A percentile compares a stretch with the other conserved stretches of the same genome.
Evolutionary conservation across 2,329 filamentous ascomycete species (phyloP).

Genomic region (Penicillium palitans): DNA sequence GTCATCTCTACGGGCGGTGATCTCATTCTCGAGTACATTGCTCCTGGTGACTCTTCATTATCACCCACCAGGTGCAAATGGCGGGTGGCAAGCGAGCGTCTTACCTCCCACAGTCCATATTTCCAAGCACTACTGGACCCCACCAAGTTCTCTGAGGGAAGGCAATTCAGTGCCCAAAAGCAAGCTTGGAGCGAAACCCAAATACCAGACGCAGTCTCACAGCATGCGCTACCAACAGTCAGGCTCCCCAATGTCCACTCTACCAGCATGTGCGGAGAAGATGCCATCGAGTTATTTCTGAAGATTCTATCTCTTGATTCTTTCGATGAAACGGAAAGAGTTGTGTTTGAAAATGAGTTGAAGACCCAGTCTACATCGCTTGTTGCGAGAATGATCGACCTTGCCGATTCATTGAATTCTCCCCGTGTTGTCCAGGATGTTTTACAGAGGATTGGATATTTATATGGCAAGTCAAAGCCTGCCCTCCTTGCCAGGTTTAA

Average conservation of each 20-base stretch:
- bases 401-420: conserved; percentile 40
- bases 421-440: conserved; percentile 25
- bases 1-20: conserved; percentile 36
- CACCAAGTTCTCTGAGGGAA: conserved; percentile 45
- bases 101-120: conserved; percentile 40
- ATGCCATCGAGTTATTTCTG: conserved; percentile 38
- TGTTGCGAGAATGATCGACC: conserved; percentile 34
- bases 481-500: conserved; percentile 27
- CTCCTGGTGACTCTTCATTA: conserved; percentile 3
- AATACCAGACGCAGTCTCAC: not conserved
- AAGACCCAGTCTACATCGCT: conserved; percentile 32
- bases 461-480: conserved; percentile 32
- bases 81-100: conserved; percentile 35
- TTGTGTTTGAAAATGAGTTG: conserved; percentile 28
- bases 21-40: conserved; percentile 38
- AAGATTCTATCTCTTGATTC: conserved; percentile 33
- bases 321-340: conserved; percentile 21
- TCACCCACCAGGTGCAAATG: conserved; percentile 26
- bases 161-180: conserved; percentile 33
- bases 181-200: conserved; percentile 10
- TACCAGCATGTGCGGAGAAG: conserved; percentile 30
- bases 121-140: conserved; percentile 44
- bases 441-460: conserved; percentile 30
- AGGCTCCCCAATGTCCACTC: conserved; percentile 30
- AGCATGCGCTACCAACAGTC: conserved; percentile 28